Evolutionary conservation across 83 land plant species (phyloP), one percentile per base, ranked within the genome.

Genomic region (Thuja plicata): DNA sequence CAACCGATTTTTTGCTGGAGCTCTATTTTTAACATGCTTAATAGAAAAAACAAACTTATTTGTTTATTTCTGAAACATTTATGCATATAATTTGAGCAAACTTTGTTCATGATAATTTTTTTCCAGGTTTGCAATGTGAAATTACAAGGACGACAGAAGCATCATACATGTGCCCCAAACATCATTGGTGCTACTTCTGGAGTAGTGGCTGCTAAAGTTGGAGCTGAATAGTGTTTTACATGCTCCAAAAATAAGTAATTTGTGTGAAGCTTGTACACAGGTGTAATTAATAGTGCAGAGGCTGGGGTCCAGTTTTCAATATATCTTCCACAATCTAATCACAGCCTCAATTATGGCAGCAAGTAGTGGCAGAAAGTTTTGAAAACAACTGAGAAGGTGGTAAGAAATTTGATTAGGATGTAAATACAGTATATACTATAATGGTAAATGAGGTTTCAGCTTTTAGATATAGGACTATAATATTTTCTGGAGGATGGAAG

Each of bases 211-310:
- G 35, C 86, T 45, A 84, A 84, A 41, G 86, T 84, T 46, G 86
- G 86, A 84, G 86, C 86, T 43, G 86, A 84, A n/a, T 84, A 84
- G 86, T 41, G 34, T 34, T 32, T 43, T 32, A 74, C 17, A 32
- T 17, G 2, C 12, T 74, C 78, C 38, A 74, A 74, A 74, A 74
- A 11, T 34, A 66, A 24, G n/a, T 66, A 27, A 24, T 66, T 74
- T 74, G 78, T 34, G 4, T 32, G 35, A 74, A 74, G 38, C 38
- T 74, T 74, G 78, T 74, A 34, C 17, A 13, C 78, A 74, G 38
- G 78, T 74, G 78, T 74, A 74, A 74, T 34, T 74, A 32, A 24
- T 74, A 15, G 13, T 74, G 37, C 34, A 74, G 78, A 74, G 78
- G 78, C 78, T 74, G 78, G 38, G 35, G 78, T 74, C 78, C 78